These are phyloP conservation scores for Pythium brachiatum DNA, from an alignment of 352 stramenopile species.

Conservation along the genomic window DNA sequence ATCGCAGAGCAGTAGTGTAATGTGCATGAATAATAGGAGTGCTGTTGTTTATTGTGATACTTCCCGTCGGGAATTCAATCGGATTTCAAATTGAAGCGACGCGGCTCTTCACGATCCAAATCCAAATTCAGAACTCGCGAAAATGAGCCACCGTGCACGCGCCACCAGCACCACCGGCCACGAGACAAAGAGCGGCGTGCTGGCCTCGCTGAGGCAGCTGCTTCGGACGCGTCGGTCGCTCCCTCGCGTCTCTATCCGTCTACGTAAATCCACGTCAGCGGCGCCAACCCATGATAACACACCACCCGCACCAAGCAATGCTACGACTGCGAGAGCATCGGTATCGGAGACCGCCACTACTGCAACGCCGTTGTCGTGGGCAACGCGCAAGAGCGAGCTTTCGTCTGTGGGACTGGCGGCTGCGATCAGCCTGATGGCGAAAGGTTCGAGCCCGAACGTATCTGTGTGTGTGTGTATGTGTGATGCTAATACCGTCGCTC, in stretches of 20 bases:
- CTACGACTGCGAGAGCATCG: neutral
- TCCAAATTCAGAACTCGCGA: neutral
- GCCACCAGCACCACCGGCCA: neutral
- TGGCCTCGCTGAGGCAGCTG: conserved; percentile 4
- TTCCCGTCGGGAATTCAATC: neutral
- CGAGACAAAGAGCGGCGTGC: conserved; percentile 4
- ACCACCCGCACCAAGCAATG: neutral
- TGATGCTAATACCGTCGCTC: too few species aligned
- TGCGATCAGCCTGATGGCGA: neutral
- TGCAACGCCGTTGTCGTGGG: neutral
- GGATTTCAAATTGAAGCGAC: neutral
- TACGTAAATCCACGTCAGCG: neutral
- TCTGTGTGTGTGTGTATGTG: too few species aligned
- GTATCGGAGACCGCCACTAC: too few species aligned
- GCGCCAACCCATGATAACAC: neutral
- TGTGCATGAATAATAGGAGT: neutral
- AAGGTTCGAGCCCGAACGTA: neutral
- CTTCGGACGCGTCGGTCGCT: neutral
- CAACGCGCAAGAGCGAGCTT: neutral
- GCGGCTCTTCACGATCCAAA: neutral
- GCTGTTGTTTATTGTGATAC: too few species aligned
- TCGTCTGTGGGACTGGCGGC: neutral
- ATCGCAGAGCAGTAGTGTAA: neutral
- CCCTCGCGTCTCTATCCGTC: neutral
- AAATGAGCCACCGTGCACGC: neutral